Evolutionary conservation across 2,329 filamentous ascomycete species (phyloP), one percentile per base, ranked within the genome.

Genomic region (Cytospora schulzeri): DNA sequence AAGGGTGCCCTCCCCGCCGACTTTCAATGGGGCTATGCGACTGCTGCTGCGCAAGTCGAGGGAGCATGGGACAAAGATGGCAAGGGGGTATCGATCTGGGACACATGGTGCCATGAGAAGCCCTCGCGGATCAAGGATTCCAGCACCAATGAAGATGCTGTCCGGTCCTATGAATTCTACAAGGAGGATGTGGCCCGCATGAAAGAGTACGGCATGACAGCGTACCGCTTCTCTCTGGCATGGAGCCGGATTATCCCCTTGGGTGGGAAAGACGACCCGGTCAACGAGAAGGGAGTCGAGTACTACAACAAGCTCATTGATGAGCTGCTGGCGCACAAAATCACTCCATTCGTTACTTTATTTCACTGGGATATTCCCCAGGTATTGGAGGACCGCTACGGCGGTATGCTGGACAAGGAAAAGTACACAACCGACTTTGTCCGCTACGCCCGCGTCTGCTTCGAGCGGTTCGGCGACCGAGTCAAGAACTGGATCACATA

Each of bases 301-400:
- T 84, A 85, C 73, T 89, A 89, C 72, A 78, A 83, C 71, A 80
- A 83, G 53, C 80, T 89, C 48, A 82, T 88, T 29, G 83, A 89
- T 68, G 84, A 87, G 70, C 77, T 89, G 22, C 76, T 80, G 50
- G 81, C 78, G 17, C 84, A 85, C 35, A 82, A 79, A 51, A 88
- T 89, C 68, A 81, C 79, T 12, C 86, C 45, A 0, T 81, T 88
- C 69, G 77, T 88, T 60, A 89, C 87, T 0, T 77, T 89, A 3
- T 88, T 85, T 73, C 87, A 89, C 70, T 89, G 86, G 86, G 87
- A 89, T 73, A 79, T 86, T 0, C 87, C 87, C 1, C 82, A 85
- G 62, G 80, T 77, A 53, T 77, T 88, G 29, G 77, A 88, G 66
- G 81, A 84, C 72, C 81, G 84, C 48, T 88, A 89, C 70, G 83